A percentile compares a stretch with the other conserved stretches of the same genome.
Evolutionary conservation across 192 early-diverging fungal species (phyloP).

Genomic region (Pecoramyces ruminantium): DNA sequence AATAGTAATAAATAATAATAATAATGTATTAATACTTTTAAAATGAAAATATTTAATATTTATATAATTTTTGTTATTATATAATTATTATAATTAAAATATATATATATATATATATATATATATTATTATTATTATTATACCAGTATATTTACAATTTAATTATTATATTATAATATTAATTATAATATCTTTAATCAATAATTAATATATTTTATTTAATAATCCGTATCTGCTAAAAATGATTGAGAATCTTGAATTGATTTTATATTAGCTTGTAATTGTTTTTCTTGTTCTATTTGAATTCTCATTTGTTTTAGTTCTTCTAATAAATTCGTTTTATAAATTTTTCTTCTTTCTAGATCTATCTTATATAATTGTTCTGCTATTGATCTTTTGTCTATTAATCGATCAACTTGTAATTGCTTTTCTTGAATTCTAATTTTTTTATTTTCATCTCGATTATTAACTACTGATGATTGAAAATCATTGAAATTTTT

Average conservation of each 20-base stretch:
- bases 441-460: background rate
- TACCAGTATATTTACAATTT: too few species aligned
- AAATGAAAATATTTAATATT: too few species aligned
- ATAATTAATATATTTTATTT: too few species aligned
- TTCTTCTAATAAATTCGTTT: background rate
- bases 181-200: too few species aligned
- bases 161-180: too few species aligned
- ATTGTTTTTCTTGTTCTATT: background rate
- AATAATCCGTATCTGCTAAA: background rate
- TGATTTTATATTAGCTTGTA: background rate
- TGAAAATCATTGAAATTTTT: background rate
- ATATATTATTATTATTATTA: too few species aligned
- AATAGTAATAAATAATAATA: too few species aligned
- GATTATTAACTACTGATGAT: background rate
- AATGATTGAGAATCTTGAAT: background rate
- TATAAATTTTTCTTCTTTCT: background rate
- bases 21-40: too few species aligned
- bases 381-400: background rate
- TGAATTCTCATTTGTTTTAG: background rate
- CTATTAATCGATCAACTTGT: background rate
- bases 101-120: too few species aligned
- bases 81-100: too few species aligned
- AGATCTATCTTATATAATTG: background rate
- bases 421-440: background rate
- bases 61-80: too few species aligned